A percentile compares a stretch with the other conserved stretches of the same genome.
Conservation (phyloP, 1,284 basidiomycete genomes). For the Sanghuangporus baumii region DNA sequence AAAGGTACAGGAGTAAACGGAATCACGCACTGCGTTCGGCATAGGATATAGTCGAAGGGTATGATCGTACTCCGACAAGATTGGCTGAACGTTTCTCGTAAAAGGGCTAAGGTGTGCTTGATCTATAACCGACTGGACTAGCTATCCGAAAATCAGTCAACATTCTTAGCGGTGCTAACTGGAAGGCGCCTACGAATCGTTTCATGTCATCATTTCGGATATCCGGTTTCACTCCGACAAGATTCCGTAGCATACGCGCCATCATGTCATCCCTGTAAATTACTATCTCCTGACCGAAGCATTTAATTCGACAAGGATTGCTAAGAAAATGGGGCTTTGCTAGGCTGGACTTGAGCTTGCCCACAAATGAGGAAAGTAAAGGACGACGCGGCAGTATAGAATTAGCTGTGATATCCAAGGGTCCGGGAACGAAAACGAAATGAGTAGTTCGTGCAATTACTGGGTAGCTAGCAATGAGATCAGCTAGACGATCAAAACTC, state of each 20-base stretch:
- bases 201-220: slow-evolving; percentile 74
- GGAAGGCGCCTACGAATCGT: slow-evolving; percentile 56
- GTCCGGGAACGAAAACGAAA: slow-evolving; percentile 93
- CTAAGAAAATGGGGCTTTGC: slow-evolving; percentile 80
- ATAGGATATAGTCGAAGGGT: slow-evolving; percentile 90
- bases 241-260: slow-evolving; percentile 90
- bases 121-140: slow-evolving; percentile 90
- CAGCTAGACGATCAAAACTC: slow-evolving; percentile 81
- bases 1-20: neutral
- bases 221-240: slow-evolving; percentile 79
- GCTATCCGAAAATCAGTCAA: slow-evolving; percentile 38
- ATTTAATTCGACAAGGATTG: slow-evolving; percentile 93
- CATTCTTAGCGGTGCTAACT: neutral
- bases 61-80: slow-evolving; percentile 90
- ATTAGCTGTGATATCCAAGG: slow-evolving; percentile 79
- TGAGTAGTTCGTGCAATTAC: slow-evolving; percentile 73
- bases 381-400: slow-evolving; percentile 75
- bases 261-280: slow-evolving; percentile 92
- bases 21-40: slow-evolving; percentile 73
- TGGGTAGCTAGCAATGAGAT: slow-evolving; percentile 80
- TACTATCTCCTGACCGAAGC: slow-evolving; percentile 95
- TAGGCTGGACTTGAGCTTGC: slow-evolving; percentile 63
- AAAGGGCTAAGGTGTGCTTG: slow-evolving; percentile 90
- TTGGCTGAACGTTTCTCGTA: slow-evolving; percentile 79
- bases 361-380: slow-evolving; percentile 68